phyloP scores from a whole-genome alignment of 2,329 filamentous ascomycete genomes.

The Cordyceps pruinosa region DNA sequence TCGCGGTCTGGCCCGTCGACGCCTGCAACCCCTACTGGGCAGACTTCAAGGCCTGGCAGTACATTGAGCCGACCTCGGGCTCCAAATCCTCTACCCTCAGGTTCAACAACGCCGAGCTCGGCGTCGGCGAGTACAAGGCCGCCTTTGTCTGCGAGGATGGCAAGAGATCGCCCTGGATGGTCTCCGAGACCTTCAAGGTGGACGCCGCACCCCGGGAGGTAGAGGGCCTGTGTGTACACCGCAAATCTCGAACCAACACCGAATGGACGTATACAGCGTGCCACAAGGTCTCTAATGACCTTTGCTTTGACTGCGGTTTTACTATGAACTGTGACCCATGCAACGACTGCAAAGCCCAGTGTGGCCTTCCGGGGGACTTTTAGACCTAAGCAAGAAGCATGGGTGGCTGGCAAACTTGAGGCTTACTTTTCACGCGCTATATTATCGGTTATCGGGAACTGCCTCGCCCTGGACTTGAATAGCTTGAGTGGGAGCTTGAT shows the following conservation, averaged over 20 bases:
- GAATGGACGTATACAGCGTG: background rate
- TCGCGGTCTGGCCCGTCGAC: background rate
- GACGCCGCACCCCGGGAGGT: background rate
- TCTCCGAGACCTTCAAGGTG: background rate
- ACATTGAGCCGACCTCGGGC: background rate
- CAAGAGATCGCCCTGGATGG: background rate
- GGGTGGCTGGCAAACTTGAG: background rate
- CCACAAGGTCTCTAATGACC: background rate
- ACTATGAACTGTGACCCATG: background rate
- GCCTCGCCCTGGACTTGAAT: background rate
- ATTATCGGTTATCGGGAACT: too few species aligned
- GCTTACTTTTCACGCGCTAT: background rate
- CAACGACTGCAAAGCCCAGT: background rate
- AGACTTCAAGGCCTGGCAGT: background rate
- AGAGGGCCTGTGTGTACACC: background rate
- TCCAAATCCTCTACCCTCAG: background rate
- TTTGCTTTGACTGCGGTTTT: background rate
- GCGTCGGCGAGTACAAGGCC: background rate
- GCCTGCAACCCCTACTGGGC: background rate
- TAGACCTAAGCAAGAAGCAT: background rate
- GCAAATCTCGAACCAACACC: background rate
- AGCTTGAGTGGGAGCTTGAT: too few species aligned
- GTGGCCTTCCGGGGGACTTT: background rate
- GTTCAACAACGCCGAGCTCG: background rate
- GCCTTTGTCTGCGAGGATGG: slow-evolving; percentile 2